These are phyloP conservation scores for Ettlia oleoabundans DNA, from an alignment of 139 green algal species.

Conservation along the genomic window DNA sequence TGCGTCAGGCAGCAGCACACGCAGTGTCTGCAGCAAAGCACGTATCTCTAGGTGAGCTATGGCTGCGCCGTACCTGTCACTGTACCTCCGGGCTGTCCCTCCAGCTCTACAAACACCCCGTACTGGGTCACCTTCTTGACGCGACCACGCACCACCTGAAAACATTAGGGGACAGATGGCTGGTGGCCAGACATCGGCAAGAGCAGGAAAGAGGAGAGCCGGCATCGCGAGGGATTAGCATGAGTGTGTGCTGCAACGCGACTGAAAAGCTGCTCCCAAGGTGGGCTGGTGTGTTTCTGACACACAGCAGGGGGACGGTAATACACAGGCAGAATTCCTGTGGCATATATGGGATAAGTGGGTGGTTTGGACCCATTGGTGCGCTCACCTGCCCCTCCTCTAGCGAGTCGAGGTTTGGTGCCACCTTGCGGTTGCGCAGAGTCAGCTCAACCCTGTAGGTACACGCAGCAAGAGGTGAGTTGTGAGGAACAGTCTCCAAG, in stretches of 20 bases:
- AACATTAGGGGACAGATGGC: no score
- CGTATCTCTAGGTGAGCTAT: background rate
- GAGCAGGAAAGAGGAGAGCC: no score
- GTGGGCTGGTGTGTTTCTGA: background rate
- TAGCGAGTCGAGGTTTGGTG: conserved; percentile 48
- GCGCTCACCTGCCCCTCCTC: conserved; percentile 57
- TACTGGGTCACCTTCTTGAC: conserved; percentile 79
- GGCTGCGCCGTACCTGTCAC: background rate
- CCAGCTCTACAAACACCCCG: conserved; percentile 90
- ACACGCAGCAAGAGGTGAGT: no score
- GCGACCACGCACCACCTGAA: conserved; percentile 51
- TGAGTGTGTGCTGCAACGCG: no score
- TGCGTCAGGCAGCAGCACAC: background rate
- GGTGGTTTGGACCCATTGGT: background rate
- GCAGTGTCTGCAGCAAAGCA: background rate
- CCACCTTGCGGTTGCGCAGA: conserved; percentile 37
- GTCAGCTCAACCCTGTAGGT: conserved; percentile 71
- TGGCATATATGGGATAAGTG: no score
- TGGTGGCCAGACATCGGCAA: no score
- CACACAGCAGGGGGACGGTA: no score
- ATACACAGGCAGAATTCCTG: background rate
- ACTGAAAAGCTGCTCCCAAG: background rate
- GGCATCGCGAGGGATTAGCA: no score
- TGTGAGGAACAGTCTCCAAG: background rate
- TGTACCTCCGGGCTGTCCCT: background rate